Base-by-base conservation (phyloP, 371 early-diverging fungal genomes). In the Rhizopus stolonifer region DNA sequence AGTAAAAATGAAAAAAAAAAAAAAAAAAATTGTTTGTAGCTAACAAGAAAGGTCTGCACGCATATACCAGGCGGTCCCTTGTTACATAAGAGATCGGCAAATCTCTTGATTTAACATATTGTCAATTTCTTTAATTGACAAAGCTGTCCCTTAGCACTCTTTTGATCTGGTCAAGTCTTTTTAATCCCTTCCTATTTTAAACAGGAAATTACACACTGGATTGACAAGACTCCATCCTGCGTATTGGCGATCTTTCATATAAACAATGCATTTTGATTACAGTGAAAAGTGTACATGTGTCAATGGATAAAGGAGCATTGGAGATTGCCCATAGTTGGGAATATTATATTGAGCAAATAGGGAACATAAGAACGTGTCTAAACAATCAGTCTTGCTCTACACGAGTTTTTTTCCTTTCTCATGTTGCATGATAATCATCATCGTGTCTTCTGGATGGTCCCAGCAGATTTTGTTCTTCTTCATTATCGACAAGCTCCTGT, bases 401-500 rank as follows among this genome's bases (percentile, higher is more conserved):
- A 54, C 32, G 46, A 46, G 34, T 33, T 48, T n/a, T n/a, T n/a
- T n/a, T n/a, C n/a, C n/a, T n/a, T n/a, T n/a, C n/a, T n/a, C n/a
- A 49, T 39, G 36, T 24, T 48, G 36, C 19, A 25, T 56, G 39
- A 42, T 54, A 49, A 34, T 15, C n/a, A n/a, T n/a, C n/a, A n/a
- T n/a, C n/a, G n/a, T n/a, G n/a, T n/a, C n/a, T n/a, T n/a, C n/a
- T n/a, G n/a, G n/a, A n/a, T n/a, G n/a, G n/a, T n/a, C n/a, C n/a
- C n/a, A n/a, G n/a, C n/a, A n/a, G n/a, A n/a, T n/a, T n/a, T n/a
- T n/a, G n/a, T 33, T 62, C 54, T 57, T 64, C 60, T 38, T 60
- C 69, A 13, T 56, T 58, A 26, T 64, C 65, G 18, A 60, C 50
- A 33, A 55, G 51, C 21, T 59, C 64, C 22, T 60, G 57, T 23